These are phyloP conservation scores for Galerina sulciceps DNA, from an alignment of 768 basidiomycete species.

Conservation along the genomic window DNA sequence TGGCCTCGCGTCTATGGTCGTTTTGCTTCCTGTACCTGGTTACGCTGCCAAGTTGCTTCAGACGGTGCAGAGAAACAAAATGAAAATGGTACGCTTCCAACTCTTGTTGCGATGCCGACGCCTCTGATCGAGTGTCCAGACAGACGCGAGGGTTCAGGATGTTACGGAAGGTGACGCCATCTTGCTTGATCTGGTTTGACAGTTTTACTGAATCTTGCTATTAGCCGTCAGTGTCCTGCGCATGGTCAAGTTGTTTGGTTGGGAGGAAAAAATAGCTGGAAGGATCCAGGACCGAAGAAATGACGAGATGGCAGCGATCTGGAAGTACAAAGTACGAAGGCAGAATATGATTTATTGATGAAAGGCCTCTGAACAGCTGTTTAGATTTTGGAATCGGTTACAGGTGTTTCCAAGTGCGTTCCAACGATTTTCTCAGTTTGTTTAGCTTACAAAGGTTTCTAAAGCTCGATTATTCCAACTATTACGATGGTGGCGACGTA, in stretches of 20 bases:
- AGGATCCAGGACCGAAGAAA: conserved; percentile 61
- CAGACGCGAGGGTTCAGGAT: conserved; percentile 61
- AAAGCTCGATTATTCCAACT: conserved; percentile 41
- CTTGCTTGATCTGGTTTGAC: not conserved
- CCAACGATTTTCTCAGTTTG: not conserved
- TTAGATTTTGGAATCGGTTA: conserved; percentile 3
- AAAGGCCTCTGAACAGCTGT: conserved; percentile 32
- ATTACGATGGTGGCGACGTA: conserved; percentile 70
- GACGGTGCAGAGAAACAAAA: conserved; percentile 48
- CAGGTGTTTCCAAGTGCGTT: conserved; percentile 7
- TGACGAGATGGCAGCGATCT: conserved; percentile 59
- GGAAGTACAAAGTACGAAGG: conserved; percentile 54
- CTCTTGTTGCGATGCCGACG: not conserved
- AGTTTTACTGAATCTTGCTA: not conserved
- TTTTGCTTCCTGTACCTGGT: conserved; percentile 62
- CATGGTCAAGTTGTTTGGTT: conserved; percentile 75
- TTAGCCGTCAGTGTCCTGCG: conserved; percentile 54
- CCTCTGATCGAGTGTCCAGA: conserved; percentile 15
- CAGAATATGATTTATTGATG: not conserved
- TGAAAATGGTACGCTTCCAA: conserved; percentile 42
- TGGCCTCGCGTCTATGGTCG: conserved; percentile 56
- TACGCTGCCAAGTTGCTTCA: conserved; percentile 54
- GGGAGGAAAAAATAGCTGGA: conserved; percentile 60
- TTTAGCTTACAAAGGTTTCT: not conserved
- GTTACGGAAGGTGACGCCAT: conserved; percentile 55